These are phyloP conservation scores for Diophrys sp. DNA, from an alignment of 73 alveolate species.

Conservation along the genomic window DNA sequence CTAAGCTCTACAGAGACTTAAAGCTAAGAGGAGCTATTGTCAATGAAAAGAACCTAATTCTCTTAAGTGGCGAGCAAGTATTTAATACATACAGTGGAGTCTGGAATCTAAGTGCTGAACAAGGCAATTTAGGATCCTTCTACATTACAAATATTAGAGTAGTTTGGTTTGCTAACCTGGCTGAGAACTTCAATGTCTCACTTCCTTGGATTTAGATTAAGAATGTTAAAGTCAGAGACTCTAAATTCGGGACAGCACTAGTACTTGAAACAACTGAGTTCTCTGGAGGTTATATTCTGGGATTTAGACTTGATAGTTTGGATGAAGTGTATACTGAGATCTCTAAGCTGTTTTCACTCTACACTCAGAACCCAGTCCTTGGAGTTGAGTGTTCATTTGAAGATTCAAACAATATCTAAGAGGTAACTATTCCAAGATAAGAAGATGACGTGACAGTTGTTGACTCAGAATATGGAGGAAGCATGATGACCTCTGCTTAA, in stretches of 20 bases:
- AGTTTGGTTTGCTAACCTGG: slow-evolving; percentile 88
- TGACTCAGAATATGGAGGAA: slow-evolving; percentile 57
- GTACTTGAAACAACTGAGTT: slow-evolving; percentile 74
- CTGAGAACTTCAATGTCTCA: slow-evolving; percentile 82
- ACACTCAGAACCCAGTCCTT: slow-evolving; percentile 70
- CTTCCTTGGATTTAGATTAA: slow-evolving; percentile 90
- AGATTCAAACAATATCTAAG: slow-evolving; percentile 42
- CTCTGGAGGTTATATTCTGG: slow-evolving; percentile 78
- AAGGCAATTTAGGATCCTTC: slow-evolving; percentile 83
- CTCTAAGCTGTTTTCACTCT: slow-evolving; percentile 56
- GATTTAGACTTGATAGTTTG: slow-evolving; percentile 68
- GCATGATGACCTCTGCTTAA: slow-evolving; percentile 49
- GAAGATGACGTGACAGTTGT: slow-evolving; percentile 70
- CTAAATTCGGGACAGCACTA: slow-evolving; percentile 77
- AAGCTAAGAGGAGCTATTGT: slow-evolving; percentile 85
- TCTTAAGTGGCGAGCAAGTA: slow-evolving; percentile 79
- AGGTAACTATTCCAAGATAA: slow-evolving; percentile 42
- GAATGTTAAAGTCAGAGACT: slow-evolving; percentile 72
- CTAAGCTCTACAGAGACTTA: slow-evolving; percentile 87
- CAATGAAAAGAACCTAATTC: slow-evolving; percentile 67
- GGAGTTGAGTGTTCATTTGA: slow-evolving; percentile 76
- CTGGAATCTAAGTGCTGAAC: slow-evolving; percentile 70
- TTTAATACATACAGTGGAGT: slow-evolving; percentile 72
- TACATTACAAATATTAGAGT: slow-evolving; percentile 79
- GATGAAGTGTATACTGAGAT: slow-evolving; percentile 78